These are phyloP conservation scores for Mycena chlorophos DNA, from an alignment of 768 basidiomycete genomes.

Conservation along the genomic window DNA sequence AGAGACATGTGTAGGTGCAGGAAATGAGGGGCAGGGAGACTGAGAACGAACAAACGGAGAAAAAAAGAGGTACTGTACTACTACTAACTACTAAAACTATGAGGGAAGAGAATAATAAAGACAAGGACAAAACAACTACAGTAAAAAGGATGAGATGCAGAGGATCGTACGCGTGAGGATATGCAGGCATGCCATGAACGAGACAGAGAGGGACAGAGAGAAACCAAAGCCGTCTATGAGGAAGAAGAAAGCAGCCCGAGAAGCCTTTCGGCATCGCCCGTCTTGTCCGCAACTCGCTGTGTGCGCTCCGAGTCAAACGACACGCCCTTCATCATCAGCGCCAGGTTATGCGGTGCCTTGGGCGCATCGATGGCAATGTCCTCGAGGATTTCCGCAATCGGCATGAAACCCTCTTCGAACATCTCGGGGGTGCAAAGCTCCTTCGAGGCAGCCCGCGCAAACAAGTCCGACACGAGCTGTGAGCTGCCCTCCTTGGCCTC, in stretches of 20 bases:
- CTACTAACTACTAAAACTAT: neutral
- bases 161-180: too few species aligned
- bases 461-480: conserved; percentile 73
- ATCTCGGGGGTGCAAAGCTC: conserved; percentile 54
- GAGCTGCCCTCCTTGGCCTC: conserved; percentile 84
- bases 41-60: conserved; percentile 4
- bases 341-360: conserved; percentile 76
- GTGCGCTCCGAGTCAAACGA: conserved; percentile 62
- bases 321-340: conserved; percentile 70
- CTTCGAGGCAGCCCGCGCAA: conserved; percentile 61
- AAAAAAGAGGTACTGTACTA: conserved; percentile 1
- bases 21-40: neutral
- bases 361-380: conserved; percentile 91
- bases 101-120: conserved; percentile 14
- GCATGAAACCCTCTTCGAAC: conserved; percentile 75
- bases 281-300: conserved; percentile 60
- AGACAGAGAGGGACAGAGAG: too few species aligned
- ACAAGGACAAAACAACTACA: too few species aligned
- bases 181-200: too few species aligned
- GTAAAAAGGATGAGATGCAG: too few species aligned
- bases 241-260: conserved; percentile 40
- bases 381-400: conserved; percentile 75
- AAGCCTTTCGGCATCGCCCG: conserved; percentile 59
- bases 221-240: too few species aligned
- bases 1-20: neutral